Percentiles rank a stretch among this genome's conserved stretches.
These are phyloP conservation scores for Blastomyces parvus DNA, from an alignment of 2,329 filamentous ascomycete genomes.

Conservation along the genomic window DNA sequence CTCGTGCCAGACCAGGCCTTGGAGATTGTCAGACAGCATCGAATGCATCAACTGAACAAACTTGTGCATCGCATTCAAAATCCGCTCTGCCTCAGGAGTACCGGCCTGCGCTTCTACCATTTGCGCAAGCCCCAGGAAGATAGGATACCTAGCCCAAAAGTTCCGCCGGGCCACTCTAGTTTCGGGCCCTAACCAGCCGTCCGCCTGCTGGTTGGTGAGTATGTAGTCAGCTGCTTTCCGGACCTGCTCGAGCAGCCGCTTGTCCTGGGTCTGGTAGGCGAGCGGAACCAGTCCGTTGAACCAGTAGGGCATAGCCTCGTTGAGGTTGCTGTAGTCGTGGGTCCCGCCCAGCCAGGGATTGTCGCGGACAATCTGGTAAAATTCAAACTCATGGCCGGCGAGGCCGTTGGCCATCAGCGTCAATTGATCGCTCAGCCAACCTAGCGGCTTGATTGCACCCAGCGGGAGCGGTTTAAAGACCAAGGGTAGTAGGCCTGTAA, in stretches of 20 bases:
- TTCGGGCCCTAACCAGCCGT: slow-evolving; percentile 53
- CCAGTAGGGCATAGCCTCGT: slow-evolving; percentile 51
- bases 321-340: slow-evolving; percentile 44
- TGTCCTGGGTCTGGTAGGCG: slow-evolving; percentile 43
- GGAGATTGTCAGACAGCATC: slow-evolving; percentile 47
- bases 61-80: slow-evolving; percentile 42
- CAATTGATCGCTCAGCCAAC: slow-evolving; percentile 46
- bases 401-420: slow-evolving; percentile 43
- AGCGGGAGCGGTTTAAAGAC: slow-evolving; percentile 31
- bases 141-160: slow-evolving; percentile 46
- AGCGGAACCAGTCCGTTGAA: slow-evolving; percentile 50
- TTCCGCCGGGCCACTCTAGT: slow-evolving; percentile 35
- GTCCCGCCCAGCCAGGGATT: slow-evolving; percentile 45
- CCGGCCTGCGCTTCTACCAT: slow-evolving; percentile 41
- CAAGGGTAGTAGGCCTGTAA: slow-evolving; percentile 8
- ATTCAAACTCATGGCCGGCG: slow-evolving; percentile 46
- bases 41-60: slow-evolving; percentile 44
- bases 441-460: slow-evolving; percentile 42
- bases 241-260: slow-evolving; percentile 43
- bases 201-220: slow-evolving; percentile 40
- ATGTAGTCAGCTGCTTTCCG: slow-evolving; percentile 39
- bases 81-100: slow-evolving; percentile 32
- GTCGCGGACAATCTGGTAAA: slow-evolving; percentile 47
- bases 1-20: slow-evolving; percentile 41
- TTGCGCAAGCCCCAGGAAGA: slow-evolving; percentile 43